These are phyloP conservation scores for Chlorella sorokiniana DNA, from an alignment of 139 green algal species.

Conservation along the genomic window DNA sequence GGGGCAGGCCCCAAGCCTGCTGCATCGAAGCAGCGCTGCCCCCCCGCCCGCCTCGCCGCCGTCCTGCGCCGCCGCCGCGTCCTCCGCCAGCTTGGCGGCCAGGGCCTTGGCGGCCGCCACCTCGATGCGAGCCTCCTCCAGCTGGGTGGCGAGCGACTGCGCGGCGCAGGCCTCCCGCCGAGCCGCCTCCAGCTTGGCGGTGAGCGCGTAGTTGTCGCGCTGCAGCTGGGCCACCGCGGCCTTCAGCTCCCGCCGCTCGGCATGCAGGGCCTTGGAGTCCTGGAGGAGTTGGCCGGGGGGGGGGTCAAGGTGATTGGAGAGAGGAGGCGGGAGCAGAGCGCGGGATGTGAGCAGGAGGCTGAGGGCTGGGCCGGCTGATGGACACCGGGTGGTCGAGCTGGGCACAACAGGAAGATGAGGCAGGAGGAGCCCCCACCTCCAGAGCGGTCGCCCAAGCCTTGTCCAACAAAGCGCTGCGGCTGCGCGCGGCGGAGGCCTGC, in stretches of 20 bases:
- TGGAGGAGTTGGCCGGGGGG: neutral
- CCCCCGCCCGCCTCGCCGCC: neutral
- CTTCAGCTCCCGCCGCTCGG: conserved; percentile 4
- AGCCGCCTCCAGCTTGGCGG: conserved; percentile 5
- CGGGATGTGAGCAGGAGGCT: neutral
- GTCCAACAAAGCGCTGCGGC: neutral
- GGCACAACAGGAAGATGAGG: neutral
- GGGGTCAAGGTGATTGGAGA: neutral
- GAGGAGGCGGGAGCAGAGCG: neutral
- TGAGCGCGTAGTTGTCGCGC: neutral
- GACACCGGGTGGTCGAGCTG: neutral
- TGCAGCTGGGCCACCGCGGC: neutral
- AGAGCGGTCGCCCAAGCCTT: neutral
- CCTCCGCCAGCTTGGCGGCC: neutral
- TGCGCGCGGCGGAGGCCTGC: neutral
- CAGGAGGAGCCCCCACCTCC: neutral
- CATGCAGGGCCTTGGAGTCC: neutral
- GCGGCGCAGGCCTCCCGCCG: neutral
- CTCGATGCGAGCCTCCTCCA: neutral
- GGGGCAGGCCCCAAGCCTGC: neutral
- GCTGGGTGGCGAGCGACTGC: neutral
- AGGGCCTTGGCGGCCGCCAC: neutral
- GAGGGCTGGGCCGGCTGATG: neutral
- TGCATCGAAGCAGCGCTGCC: neutral
- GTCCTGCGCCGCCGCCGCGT: neutral